Conservation (phyloP, 768 basidiomycete species). For the Sporobolomyces roseus region DNA sequence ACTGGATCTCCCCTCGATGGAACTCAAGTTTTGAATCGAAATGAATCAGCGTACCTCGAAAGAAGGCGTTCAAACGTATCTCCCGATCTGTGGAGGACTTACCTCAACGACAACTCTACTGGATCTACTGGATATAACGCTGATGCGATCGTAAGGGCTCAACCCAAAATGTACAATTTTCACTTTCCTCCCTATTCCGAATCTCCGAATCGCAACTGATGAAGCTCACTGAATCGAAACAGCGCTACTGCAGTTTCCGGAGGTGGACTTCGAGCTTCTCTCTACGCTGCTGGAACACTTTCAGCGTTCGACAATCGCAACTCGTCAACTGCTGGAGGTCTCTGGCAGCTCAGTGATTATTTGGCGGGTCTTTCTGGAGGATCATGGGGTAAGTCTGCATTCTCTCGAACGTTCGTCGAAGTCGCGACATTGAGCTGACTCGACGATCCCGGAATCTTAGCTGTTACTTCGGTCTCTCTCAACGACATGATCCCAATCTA, state of each 20-base stretch:
- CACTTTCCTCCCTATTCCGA: background rate
- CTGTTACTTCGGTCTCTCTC: conserved; percentile 56
- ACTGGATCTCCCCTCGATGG: conserved; percentile 10
- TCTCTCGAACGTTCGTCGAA: background rate
- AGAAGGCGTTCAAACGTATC: conserved; percentile 53
- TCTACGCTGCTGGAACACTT: conserved; percentile 62
- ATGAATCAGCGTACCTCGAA: conserved; percentile 56
- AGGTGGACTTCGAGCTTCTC: conserved; percentile 65
- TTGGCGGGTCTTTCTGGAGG: conserved; percentile 57
- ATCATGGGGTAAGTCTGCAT: conserved; percentile 27
- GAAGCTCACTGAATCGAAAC: conserved; percentile 37
- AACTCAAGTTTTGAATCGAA: conserved; percentile 56
- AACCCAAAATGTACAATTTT: conserved; percentile 14
- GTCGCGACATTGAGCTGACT: no score
- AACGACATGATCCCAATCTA: conserved; percentile 63
- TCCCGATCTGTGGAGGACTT: conserved; percentile 58
- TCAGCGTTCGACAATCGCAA: conserved; percentile 64
- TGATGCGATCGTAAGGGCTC: background rate
- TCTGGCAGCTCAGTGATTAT: conserved; percentile 69
- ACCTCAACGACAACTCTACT: conserved; percentile 59
- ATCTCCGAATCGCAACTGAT: background rate
- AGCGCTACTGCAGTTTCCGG: conserved; percentile 68
- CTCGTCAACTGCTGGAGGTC: conserved; percentile 59
- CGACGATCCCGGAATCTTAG: background rate
- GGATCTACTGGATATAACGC: conserved; percentile 29